A percentile compares a stretch with the other conserved stretches of the same genome.
phyloP scores from a whole-genome alignment of 2,329 filamentous ascomycete genomes.

The Xylariaceae sp. region DNA sequence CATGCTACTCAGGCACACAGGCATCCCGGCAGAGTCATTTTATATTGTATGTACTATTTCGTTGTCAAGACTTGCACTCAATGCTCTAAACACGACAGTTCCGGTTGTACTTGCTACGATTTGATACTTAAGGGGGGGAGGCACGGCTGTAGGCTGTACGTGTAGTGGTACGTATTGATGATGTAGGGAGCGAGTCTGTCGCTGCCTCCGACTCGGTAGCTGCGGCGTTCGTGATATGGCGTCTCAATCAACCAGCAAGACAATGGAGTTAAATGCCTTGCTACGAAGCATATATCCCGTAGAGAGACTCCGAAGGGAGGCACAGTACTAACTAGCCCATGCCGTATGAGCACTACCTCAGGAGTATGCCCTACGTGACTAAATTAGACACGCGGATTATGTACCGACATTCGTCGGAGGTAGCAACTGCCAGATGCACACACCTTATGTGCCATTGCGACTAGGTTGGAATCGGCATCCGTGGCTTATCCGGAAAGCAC shows the following conservation, averaged over 20 bases:
- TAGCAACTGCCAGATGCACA: not conserved
- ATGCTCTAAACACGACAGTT: not conserved
- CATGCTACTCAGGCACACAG: not conserved
- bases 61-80: not conserved
- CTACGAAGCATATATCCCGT: not conserved
- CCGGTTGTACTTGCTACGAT: too few species aligned
- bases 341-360: too few species aligned
- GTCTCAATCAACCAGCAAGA: not conserved
- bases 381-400: not conserved
- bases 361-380: too few species aligned
- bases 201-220: not conserved
- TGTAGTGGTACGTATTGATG: too few species aligned
- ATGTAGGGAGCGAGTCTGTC: not conserved
- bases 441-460: not conserved
- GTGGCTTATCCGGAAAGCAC: not conserved
- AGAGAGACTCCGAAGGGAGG: too few species aligned
- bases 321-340: too few species aligned
- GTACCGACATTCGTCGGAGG: not conserved
- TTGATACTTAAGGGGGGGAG: too few species aligned
- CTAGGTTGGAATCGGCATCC: not conserved
- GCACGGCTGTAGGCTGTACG: too few species aligned
- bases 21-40: not conserved
- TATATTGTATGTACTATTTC: not conserved
- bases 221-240: not conserved
- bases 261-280: too few species aligned